Evolutionary conservation across 306 rosid species (phyloP).

Genomic region (Cucumis melo): DNA sequence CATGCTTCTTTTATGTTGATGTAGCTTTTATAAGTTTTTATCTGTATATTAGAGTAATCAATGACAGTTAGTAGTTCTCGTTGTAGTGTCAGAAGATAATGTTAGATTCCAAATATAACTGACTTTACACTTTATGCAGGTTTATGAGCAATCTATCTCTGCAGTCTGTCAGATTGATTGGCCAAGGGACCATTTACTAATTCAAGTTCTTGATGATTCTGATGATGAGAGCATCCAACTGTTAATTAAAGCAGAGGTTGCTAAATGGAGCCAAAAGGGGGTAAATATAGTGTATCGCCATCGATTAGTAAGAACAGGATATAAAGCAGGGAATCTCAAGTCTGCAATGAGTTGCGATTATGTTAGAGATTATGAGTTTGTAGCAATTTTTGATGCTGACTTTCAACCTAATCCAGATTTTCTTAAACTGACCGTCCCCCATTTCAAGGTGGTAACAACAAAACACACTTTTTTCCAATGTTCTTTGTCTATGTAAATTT

Average conservation of each 20-base stretch:
- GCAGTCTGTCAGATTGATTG: constrained; percentile 85
- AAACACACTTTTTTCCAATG: neutral
- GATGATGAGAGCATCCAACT: constrained; percentile 68
- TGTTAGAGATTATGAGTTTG: constrained; percentile 75
- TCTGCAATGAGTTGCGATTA: constrained; percentile 94
- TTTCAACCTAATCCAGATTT: constrained; percentile 95
- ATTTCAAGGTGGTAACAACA: constrained; percentile 58
- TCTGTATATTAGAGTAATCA: neutral
- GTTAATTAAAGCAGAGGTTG: constrained; percentile 68
- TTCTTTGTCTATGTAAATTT: neutral
- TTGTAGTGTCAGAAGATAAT: neutral
- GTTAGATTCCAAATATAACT: neutral
- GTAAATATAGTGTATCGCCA: constrained; percentile 67
- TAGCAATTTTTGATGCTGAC: constrained; percentile 89
- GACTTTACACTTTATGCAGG: constrained; percentile 36
- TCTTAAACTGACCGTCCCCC: constrained; percentile 70
- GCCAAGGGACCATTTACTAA: constrained; percentile 74
- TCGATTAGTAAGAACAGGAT: constrained; percentile 80
- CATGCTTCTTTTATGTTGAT: neutral
- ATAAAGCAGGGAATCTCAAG: constrained; percentile 95
- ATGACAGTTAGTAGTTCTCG: neutral
- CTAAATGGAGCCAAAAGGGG: constrained; percentile 75
- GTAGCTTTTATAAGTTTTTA: neutral
- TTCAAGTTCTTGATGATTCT: constrained; percentile 95
- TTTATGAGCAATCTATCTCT: constrained; percentile 85